Percentiles rank a stretch among this genome's conserved stretches.
Conservation (phyloP, 148 eudicot genomes). For the Heliosperma pusillum region DNA sequence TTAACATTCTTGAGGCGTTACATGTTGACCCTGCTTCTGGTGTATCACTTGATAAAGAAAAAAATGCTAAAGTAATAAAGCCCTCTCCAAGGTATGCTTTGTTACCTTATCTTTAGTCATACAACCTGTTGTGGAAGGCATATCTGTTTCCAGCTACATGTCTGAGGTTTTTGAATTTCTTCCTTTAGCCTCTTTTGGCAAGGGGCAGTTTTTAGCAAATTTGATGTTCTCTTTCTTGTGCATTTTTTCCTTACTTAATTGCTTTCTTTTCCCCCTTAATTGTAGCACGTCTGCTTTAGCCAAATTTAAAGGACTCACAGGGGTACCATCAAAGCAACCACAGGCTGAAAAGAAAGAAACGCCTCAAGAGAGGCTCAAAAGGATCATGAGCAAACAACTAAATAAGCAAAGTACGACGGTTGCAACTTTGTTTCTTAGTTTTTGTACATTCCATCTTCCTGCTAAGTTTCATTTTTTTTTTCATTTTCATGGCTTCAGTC, state of each 20-base stretch:
- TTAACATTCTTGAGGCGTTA: conserved; percentile 87
- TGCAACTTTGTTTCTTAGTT: conserved; percentile 17
- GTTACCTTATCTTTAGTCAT: neutral
- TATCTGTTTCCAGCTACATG: neutral
- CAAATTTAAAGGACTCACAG: conserved; percentile 38
- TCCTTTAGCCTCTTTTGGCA: neutral
- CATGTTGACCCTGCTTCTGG: conserved; percentile 98
- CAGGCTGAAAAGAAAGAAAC: conserved; percentile 46
- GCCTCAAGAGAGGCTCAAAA: conserved; percentile 49
- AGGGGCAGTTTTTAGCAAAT: neutral
- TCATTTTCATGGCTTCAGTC: conserved; percentile 37
- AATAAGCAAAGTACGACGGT: conserved; percentile 76
- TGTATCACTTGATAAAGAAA: conserved; percentile 78
- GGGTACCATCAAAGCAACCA: conserved; percentile 29
- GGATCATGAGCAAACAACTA: conserved; percentile 66
- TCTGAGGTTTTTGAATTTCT: neutral
- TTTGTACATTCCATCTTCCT: neutral
- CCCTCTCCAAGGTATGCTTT: conserved; percentile 53
- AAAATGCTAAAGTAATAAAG: conserved; percentile 53
- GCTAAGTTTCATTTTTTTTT: conserved; percentile 1
- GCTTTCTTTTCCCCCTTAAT: conserved; percentile 1
- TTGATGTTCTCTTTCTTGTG: neutral
- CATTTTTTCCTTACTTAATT: neutral
- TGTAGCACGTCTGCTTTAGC: conserved; percentile 39
- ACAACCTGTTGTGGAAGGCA: conserved; percentile 1